Base-by-base conservation (phyloP, 495 filamentous ascomycete genomes). In the Tuber umbilicatum region DNA sequence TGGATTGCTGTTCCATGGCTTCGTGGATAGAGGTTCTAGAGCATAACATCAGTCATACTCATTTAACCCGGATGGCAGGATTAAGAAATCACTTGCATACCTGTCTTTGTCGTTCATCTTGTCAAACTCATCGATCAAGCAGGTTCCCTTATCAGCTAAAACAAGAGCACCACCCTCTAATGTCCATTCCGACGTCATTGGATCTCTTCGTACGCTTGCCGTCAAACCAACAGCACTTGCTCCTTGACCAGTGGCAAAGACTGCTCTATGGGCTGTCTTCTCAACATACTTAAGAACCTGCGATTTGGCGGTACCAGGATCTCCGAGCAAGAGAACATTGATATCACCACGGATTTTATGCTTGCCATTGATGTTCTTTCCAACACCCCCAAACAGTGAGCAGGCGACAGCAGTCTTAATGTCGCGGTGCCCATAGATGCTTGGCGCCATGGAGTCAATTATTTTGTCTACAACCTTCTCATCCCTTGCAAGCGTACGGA, bases 1-100 rank as follows among this genome's bases (percentile, higher is more conserved):
- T 99, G n/a, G 96, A 98, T 83, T 99, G 96, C 84, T 99, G 96
- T 84, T 99, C 96, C 96, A 99, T 99, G 74, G 96, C 96, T 87
- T 99, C 96, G 87, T 99, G 96, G 83, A 99, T 99, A 37, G 92
- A 96, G 1, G 96, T 99, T 67, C 95, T 79, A 12, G 10, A 40
- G 2, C 14, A 14, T 70, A 37, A 2, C 39, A 16, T 79, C 17
- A 79, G 87, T 47, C 55, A 64, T 64, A 19, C 27, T 6, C 55
- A 64, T 64, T 64, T 5, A 31, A 4, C 27, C 14, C 27, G 27
- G 35, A 31, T 35, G 5, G 27, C 27, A 5, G 14, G 55, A 17
- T 64, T 14, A 19, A 40, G 10, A 45, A 41, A 71, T 74, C 5
- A 16, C 16, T 40, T 42, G 39, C n/a, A 78, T 69, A 78, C 77